Conservation (phyloP, 73 alveolate genomes). For the Paramecium bursaria region DNA sequence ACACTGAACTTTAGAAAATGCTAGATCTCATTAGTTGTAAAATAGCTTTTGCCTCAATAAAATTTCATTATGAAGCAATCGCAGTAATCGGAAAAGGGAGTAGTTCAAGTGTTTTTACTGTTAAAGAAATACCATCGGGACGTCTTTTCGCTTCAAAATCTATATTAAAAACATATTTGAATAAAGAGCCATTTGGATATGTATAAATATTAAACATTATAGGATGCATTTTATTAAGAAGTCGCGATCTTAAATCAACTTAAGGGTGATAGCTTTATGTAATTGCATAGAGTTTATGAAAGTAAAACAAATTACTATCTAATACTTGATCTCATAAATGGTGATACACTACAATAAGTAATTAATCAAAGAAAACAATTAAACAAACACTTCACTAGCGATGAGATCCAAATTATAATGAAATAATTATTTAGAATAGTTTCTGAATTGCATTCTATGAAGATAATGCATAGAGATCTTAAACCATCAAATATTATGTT, state of each 20-base stretch:
- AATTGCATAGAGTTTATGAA: background rate
- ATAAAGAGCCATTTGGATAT: background rate
- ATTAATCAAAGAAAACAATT: no score
- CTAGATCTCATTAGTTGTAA: background rate
- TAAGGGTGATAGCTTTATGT: background rate
- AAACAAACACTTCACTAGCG: background rate
- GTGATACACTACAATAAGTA: background rate
- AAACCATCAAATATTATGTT: background rate
- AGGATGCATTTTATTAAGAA: background rate
- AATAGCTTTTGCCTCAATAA: no score
- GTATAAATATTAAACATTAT: background rate
- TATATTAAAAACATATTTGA: background rate
- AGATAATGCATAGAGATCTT: background rate
- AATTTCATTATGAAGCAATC: background rate
- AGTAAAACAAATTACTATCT: background rate
- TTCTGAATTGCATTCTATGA: background rate
- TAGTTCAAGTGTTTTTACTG: background rate
- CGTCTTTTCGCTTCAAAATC: background rate
- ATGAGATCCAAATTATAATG: background rate
- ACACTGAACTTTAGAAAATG: background rate
- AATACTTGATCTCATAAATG: background rate
- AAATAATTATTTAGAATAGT: background rate
- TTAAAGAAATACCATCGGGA: background rate
- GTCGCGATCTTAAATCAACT: background rate
- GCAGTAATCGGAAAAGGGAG: background rate